Evolutionary conservation across 2,329 filamentous ascomycete genomes (phyloP).

Genomic region (Didymella arachidicola): DNA sequence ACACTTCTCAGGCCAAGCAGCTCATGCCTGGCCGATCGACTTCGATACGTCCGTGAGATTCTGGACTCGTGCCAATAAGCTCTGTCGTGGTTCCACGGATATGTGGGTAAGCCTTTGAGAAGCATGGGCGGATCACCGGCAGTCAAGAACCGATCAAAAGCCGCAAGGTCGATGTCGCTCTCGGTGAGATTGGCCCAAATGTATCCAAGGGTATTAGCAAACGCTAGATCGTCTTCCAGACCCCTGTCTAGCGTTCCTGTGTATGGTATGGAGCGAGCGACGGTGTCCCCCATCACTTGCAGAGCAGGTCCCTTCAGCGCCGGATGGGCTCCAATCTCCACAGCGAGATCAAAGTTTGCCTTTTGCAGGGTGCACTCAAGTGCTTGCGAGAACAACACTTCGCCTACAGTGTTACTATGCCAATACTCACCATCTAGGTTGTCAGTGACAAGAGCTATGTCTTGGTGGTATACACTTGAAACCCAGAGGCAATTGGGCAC

Average conservation of each 20-base stretch:
- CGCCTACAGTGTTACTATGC: constrained; percentile 53
- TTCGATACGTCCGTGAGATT: constrained; percentile 10
- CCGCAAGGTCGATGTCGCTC: not conserved
- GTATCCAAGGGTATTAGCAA: constrained; percentile 22
- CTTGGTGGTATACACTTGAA: constrained; percentile 10
- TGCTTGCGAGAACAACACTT: constrained; percentile 53
- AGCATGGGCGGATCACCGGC: not conserved
- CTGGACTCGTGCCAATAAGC: constrained; percentile 34
- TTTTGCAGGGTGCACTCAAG: constrained; percentile 35
- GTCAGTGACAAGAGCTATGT: constrained; percentile 7
- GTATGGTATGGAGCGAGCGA: constrained; percentile 24
- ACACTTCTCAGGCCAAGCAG: constrained; percentile 17
- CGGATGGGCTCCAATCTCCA: constrained; percentile 59
- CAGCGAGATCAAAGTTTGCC: constrained; percentile 46
- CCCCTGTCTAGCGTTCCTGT: constrained; percentile 32
- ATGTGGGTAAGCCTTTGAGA: constrained; percentile 29
- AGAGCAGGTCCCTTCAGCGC: constrained; percentile 54
- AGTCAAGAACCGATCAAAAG: not conserved
- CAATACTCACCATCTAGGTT: constrained; percentile 50
- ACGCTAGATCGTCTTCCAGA: constrained; percentile 30
- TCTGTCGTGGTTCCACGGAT: constrained; percentile 42
- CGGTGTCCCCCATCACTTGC: constrained; percentile 42
- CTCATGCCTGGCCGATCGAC: constrained; percentile 22
- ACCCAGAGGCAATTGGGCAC: constrained; percentile 3
- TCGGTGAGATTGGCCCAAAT: constrained; percentile 4